Evolutionary conservation across 306 rosid genomes (phyloP).

Genomic region (Fragaria ananassa): DNA sequence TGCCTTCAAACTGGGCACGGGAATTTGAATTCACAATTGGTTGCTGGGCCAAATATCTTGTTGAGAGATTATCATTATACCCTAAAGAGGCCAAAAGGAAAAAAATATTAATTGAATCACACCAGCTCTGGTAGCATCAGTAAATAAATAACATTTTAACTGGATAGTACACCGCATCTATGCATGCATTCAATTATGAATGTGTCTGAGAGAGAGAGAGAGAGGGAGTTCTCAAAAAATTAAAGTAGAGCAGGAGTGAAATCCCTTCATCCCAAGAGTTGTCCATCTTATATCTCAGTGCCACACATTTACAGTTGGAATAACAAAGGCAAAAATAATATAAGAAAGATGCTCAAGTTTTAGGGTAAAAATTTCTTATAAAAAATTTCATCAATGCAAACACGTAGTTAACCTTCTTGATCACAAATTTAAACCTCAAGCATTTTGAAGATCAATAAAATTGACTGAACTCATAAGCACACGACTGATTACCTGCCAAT

Average conservation of each 20-base stretch:
- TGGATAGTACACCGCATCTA: neutral
- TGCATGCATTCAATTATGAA: neutral
- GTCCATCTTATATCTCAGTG: neutral
- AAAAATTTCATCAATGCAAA: neutral
- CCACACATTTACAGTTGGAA: neutral
- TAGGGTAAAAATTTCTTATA: neutral
- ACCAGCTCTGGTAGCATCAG: neutral
- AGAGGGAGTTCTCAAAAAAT: neutral
- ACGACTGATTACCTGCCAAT: neutral
- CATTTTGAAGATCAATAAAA: neutral
- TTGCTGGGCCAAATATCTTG: conserved; percentile 56
- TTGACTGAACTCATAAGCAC: neutral
- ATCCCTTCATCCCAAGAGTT: neutral
- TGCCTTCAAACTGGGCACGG: conserved; percentile 51
- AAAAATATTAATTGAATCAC: neutral
- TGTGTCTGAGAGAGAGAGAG: neutral
- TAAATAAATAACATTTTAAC: neutral
- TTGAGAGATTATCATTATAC: conserved; percentile 44
- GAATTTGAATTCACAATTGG: conserved; percentile 52
- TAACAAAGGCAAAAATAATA: neutral
- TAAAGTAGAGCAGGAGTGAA: neutral
- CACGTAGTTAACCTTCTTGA: neutral
- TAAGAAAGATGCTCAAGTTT: neutral
- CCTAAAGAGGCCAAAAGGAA: conserved; percentile 39
- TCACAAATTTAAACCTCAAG: neutral